These are phyloP conservation scores for Didymella exigua DNA, from an alignment of 2,329 filamentous ascomycete genomes.

Conservation along the genomic window DNA sequence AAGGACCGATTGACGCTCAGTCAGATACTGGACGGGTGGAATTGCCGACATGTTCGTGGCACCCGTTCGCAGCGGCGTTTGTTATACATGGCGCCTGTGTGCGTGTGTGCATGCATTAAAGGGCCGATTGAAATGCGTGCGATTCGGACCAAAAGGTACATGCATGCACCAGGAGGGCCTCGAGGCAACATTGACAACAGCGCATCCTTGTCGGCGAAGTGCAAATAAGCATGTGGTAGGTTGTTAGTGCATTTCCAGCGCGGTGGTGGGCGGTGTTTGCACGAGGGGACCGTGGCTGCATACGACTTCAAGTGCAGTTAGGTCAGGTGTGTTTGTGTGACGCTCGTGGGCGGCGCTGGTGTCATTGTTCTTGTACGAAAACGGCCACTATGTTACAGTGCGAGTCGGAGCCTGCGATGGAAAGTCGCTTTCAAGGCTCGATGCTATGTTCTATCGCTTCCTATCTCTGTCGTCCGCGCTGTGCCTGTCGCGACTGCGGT, in stretches of 20 bases:
- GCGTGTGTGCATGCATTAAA: not conserved
- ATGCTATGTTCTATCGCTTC: slow-evolving; percentile 19
- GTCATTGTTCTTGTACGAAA: slow-evolving; percentile 6
- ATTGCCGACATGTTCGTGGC: not conserved
- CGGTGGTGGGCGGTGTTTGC: not conserved
- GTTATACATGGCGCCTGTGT: not conserved
- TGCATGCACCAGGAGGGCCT: not conserved
- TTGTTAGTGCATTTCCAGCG: not conserved
- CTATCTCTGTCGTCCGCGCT: slow-evolving; percentile 48
- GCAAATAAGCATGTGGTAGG: not conserved
- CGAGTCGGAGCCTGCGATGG: not conserved
- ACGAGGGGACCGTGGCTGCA: not conserved
- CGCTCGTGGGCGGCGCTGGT: not conserved
- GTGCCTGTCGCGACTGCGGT: slow-evolving; percentile 50
- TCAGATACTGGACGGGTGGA: not conserved
- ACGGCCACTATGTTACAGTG: not conserved
- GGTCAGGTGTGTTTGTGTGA: slow-evolving; percentile 4
- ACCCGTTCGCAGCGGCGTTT: not conserved
- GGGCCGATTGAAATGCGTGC: not conserved
- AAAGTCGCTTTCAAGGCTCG: not conserved
- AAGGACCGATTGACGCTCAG: not conserved
- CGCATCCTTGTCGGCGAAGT: not conserved
- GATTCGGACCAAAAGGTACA: slow-evolving; percentile 1
- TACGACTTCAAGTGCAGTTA: not conserved
- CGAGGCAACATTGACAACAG: not conserved